Conservation (phyloP, 192 early-diverging fungal genomes). For the Obelidium mucronatum region DNA sequence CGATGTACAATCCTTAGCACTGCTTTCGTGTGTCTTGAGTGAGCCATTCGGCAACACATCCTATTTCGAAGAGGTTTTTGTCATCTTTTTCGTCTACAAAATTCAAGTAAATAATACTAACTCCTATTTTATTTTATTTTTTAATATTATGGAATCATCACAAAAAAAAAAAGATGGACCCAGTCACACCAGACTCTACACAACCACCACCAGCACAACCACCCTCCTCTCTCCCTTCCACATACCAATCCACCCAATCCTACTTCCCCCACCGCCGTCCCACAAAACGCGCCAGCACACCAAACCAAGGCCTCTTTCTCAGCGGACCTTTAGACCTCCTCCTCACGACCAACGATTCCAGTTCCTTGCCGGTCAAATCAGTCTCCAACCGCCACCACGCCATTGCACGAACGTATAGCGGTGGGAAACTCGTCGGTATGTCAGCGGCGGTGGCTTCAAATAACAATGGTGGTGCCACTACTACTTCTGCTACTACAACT, state of each 20-base stretch:
- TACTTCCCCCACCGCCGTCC: not conserved
- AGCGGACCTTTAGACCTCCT: not conserved
- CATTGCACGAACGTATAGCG: not conserved
- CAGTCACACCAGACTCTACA: not conserved
- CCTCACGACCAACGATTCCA: no score
- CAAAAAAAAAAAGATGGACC: not conserved
- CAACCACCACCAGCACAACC: not conserved
- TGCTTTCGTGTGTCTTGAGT: conserved; percentile 20
- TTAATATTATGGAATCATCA: not conserved
- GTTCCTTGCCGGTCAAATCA: no score
- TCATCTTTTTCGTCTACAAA: not conserved
- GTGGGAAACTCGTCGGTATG: not conserved
- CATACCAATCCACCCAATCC: not conserved
- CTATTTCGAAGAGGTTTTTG: not conserved
- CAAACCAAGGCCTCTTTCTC: not conserved
- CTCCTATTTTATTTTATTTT: not conserved
- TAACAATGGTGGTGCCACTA: no score
- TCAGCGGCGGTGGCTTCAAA: no score
- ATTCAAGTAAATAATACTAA: no score
- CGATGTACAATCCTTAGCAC: conserved; percentile 25
- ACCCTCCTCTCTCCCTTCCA: not conserved
- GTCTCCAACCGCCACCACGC: no score
- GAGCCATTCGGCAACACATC: conserved; percentile 28
- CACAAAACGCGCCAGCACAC: not conserved
- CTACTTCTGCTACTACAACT: no score